Evolutionary conservation across 306 rosid species (phyloP).

Genomic region (Trifolium dubium): DNA sequence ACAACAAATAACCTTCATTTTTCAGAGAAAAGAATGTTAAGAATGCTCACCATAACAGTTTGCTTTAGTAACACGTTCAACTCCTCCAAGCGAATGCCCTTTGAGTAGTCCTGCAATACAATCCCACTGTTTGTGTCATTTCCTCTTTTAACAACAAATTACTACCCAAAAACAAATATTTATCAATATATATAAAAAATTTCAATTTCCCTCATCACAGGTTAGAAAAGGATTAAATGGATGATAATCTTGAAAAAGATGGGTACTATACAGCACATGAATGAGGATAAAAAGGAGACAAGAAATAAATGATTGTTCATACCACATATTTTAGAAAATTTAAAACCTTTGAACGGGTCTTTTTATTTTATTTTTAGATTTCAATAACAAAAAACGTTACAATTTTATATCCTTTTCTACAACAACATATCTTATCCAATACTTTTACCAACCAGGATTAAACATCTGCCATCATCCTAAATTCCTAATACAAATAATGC

Average conservation of each 20-base stretch:
- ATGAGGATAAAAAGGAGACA: constrained; percentile 36
- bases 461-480: constrained; percentile 30
- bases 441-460: constrained; percentile 27
- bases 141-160: constrained; percentile 28
- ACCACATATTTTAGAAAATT: constrained; percentile 13
- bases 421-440: constrained; percentile 28
- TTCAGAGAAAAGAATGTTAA: constrained; percentile 5
- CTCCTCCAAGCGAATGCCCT: constrained; percentile 93
- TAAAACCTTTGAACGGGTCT: constrained; percentile 6
- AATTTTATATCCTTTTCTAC: constrained; percentile 24
- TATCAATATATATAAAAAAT: constrained; percentile 6
- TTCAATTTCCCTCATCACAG: constrained; percentile 12
- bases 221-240: constrained; percentile 11
- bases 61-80: constrained; percentile 89
- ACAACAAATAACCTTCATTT: constrained; percentile 2
- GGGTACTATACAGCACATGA: constrained; percentile 14
- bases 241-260: constrained; percentile 5
- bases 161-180: constrained; percentile 27
- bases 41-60: constrained; percentile 78
- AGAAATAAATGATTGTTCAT: constrained; percentile 22
- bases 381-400: constrained; percentile 27
- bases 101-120: constrained; percentile 84
- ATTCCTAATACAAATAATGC: constrained; percentile 42
- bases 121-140: constrained; percentile 35
- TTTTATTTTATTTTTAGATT: neutral